phyloP scores from a whole-genome alignment of 139 green algal species.

The Tetraselmis striata region DNA sequence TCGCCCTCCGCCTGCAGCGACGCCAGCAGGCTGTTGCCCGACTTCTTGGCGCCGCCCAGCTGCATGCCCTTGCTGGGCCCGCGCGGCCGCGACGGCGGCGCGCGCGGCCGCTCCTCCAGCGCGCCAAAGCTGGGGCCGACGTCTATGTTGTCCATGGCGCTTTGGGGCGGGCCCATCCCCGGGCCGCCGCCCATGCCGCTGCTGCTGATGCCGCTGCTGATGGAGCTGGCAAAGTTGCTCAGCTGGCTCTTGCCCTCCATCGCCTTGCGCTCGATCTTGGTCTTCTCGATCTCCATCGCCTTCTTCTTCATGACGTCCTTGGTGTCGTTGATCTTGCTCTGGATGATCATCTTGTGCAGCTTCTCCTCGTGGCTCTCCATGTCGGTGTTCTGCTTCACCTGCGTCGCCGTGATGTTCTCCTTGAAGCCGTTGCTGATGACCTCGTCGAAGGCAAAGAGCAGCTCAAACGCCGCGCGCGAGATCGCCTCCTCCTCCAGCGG shows the following conservation, averaged over 20 bases:
- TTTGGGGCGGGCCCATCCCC: conserved; percentile 16
- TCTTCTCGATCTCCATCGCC: conserved; percentile 90
- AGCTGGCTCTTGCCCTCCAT: background rate
- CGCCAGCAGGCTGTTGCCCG: conserved; percentile 67
- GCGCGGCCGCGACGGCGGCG: background rate
- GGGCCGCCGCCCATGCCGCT: conserved; percentile 21
- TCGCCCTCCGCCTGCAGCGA: conserved; percentile 38
- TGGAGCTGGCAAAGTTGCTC: conserved; percentile 23
- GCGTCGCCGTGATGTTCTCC: conserved; percentile 76
- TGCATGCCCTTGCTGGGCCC: conserved; percentile 38
- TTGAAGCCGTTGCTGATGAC: conserved; percentile 91
- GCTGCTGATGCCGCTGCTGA: conserved; percentile 20
- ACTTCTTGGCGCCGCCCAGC: conserved; percentile 81
- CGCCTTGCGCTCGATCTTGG: conserved; percentile 63
- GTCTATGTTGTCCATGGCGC: background rate
- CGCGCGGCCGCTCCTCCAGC: background rate
- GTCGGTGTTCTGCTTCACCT: conserved; percentile 92
- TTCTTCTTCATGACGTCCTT: conserved; percentile 95
- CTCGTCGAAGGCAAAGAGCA: conserved; percentile 99
- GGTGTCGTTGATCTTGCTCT: conserved; percentile 79
- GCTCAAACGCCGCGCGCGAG: conserved; percentile 77
- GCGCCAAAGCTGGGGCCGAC: conserved; percentile 1
- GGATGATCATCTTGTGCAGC: conserved; percentile 99
- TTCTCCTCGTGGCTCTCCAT: conserved; percentile 99
- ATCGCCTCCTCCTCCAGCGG: conserved; percentile 82